Percentiles rank a stretch among this genome's conserved stretches.
Evolutionary conservation across 768 basidiomycete genomes (phyloP).

Genomic region (Mycena polygramma): DNA sequence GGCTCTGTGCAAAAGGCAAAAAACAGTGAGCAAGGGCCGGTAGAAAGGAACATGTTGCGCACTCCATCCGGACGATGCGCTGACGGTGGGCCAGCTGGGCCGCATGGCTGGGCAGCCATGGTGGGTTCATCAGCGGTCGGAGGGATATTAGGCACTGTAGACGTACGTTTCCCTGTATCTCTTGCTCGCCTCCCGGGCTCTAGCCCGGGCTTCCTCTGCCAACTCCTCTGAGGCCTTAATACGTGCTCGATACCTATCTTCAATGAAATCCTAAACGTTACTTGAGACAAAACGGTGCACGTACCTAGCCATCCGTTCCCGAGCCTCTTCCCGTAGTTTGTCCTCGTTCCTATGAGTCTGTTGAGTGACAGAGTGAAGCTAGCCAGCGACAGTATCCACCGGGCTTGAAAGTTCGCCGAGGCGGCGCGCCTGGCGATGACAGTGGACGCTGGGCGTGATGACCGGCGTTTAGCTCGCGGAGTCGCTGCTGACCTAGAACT

Average conservation of each 20-base stretch:
- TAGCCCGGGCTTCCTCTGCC: background rate
- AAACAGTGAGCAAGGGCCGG: background rate
- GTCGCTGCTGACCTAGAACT: too few species aligned
- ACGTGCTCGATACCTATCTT: background rate
- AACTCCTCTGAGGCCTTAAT: background rate
- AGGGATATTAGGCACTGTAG: too few species aligned
- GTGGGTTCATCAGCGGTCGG: too few species aligned
- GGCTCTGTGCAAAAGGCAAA: too few species aligned
- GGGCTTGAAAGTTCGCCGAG: background rate
- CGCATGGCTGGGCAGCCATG: background rate
- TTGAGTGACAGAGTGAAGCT: background rate
- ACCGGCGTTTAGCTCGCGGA: too few species aligned
- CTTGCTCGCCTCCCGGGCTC: background rate
- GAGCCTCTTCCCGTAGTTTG: background rate
- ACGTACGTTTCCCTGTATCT: background rate
- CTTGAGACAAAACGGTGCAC: too few species aligned
- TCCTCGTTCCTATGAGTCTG: background rate
- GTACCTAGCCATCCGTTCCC: background rate
- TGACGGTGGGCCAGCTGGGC: background rate
- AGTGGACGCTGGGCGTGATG: background rate
- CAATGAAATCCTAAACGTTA: too few species aligned
- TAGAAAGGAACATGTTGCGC: background rate
- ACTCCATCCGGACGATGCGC: background rate
- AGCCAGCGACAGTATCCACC: background rate
- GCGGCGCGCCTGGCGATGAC: background rate